These are phyloP conservation scores for Candida ponderosae DNA, from an alignment of 805 yeast genomes.

Conservation along the genomic window DNA sequence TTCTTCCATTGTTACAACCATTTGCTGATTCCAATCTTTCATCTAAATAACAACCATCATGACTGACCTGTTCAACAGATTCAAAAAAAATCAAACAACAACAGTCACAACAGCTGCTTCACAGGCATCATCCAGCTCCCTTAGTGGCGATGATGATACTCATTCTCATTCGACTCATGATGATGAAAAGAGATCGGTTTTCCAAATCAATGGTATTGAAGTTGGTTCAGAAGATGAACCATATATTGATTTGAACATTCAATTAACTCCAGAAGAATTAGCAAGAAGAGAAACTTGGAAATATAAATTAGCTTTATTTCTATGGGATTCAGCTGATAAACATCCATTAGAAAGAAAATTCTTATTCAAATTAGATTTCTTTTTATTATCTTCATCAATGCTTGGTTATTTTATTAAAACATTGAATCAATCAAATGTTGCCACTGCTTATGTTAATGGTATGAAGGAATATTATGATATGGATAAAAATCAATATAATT, in stretches of 20 bases:
- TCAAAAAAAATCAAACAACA: too few species aligned
- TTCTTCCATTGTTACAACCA: too few species aligned
- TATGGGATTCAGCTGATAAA: conserved; percentile 27
- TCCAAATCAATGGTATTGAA: neutral
- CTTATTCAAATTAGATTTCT: conserved; percentile 28
- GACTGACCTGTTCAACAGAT: too few species aligned
- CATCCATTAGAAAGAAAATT: conserved; percentile 27
- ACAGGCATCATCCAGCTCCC: too few species aligned
- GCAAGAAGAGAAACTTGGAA: conserved; percentile 7
- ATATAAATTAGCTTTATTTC: conserved; percentile 5
- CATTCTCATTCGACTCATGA: too few species aligned
- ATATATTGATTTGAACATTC: conserved; percentile 9
- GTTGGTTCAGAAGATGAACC: neutral
- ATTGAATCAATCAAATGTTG: conserved; percentile 32
- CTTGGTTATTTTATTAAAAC: conserved; percentile 39
- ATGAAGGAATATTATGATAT: conserved; percentile 33
- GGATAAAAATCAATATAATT: conserved; percentile 36
- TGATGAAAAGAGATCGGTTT: too few species aligned
- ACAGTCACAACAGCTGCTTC: too few species aligned
- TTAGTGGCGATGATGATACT: too few species aligned
- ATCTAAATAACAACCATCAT: too few species aligned
- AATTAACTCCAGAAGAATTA: conserved; percentile 5
- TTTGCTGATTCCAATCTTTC: too few species aligned
- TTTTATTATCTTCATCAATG: conserved; percentile 32
- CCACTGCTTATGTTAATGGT: too few species aligned